Evolutionary conservation across 2,329 filamentous ascomycete genomes (phyloP).

Genomic region (Aspergillus persii): DNA sequence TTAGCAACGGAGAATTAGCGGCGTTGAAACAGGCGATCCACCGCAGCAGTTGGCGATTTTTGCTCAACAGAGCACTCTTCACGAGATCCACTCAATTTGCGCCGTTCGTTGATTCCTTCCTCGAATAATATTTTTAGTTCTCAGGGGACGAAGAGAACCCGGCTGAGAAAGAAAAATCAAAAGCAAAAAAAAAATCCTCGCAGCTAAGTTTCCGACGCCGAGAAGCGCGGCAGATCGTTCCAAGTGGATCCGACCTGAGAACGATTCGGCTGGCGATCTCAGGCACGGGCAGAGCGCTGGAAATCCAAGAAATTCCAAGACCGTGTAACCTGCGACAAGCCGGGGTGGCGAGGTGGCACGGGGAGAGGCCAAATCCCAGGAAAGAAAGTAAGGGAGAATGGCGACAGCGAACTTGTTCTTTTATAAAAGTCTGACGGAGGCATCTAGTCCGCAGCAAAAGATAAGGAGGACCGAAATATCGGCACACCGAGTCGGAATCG

Average conservation of each 20-base stretch:
- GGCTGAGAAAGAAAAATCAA: background rate
- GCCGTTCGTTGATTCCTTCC: background rate
- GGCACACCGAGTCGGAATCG: background rate
- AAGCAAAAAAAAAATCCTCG: background rate
- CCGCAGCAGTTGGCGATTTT: background rate
- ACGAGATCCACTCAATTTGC: background rate
- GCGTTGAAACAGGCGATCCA: background rate
- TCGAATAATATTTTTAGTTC: background rate
- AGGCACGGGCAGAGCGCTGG: background rate
- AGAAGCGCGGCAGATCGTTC: background rate
- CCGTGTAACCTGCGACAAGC: background rate
- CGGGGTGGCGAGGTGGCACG: background rate
- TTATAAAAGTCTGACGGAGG: background rate
- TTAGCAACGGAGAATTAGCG: background rate
- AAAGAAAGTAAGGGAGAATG: background rate
- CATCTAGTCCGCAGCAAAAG: background rate
- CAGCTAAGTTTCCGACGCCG: background rate
- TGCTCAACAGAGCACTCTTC: background rate
- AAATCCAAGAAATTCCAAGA: background rate
- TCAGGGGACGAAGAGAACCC: background rate
- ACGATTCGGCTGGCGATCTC: background rate
- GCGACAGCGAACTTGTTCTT: background rate
- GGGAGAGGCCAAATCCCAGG: background rate
- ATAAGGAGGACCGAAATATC: background rate
- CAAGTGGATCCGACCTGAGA: background rate